Evolutionary conservation across 345 rosid species (phyloP).

Genomic region (Syzygium aromaticum): DNA sequence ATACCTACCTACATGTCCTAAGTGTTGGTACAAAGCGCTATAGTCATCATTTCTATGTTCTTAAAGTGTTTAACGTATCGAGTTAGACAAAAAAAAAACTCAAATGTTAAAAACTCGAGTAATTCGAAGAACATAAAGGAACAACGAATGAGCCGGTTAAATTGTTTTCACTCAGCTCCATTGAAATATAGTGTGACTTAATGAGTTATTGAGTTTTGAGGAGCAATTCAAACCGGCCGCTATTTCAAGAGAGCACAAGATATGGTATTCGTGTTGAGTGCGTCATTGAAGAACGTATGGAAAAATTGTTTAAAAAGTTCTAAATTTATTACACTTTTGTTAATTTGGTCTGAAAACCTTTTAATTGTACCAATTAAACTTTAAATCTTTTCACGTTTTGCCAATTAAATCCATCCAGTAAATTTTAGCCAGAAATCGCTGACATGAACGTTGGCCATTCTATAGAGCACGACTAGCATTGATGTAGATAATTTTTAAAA

Average conservation of each 20-base stretch:
- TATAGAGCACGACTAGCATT: too few relatives aligned
- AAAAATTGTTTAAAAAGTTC: too few relatives aligned
- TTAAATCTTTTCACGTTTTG: too few relatives aligned
- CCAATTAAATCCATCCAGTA: too few relatives aligned
- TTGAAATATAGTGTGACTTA: fast-evolving
- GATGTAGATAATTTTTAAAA: too few relatives aligned
- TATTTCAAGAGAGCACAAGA: fast-evolving
- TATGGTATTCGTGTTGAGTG: neutral
- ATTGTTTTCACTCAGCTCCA: neutral
- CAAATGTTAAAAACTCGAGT: neutral
- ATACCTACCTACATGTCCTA: neutral
- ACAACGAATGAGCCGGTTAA: neutral
- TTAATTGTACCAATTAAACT: too few relatives aligned
- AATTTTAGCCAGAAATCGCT: too few relatives aligned
- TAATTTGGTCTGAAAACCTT: too few relatives aligned
- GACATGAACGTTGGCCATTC: too few relatives aligned
- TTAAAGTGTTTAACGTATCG: neutral
- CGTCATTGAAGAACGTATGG: too few relatives aligned
- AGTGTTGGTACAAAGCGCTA: neutral
- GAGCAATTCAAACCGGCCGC: fast-evolving
- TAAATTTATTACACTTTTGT: too few relatives aligned
- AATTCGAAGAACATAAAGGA: neutral
- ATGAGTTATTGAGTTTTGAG: neutral
- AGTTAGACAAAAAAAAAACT: neutral
- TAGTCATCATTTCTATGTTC: neutral